Conservation (phyloP, 768 basidiomycete genomes). For the Hericium erinaceus region DNA sequence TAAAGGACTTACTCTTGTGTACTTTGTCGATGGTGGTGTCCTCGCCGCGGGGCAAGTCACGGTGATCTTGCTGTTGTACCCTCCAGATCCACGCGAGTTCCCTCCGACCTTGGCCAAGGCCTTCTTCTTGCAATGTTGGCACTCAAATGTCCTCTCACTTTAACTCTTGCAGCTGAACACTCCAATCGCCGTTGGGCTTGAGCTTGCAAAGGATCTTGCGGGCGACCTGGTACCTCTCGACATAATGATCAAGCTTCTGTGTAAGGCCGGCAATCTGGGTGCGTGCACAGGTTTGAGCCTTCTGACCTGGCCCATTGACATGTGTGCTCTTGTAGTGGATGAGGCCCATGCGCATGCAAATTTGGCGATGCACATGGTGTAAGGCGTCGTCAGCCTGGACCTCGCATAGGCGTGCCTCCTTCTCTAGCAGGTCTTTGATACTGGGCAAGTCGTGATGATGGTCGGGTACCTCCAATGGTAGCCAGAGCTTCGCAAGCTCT, state of each 20-base stretch:
- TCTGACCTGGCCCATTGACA: not conserved
- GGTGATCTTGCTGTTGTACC: not conserved
- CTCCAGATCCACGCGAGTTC: not conserved
- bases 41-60: not conserved
- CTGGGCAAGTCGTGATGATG: not conserved
- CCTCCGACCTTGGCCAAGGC: not conserved
- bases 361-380: not conserved
- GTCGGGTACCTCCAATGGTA: not conserved
- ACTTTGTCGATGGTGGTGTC: not conserved
- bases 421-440: not conserved
- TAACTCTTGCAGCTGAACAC: not conserved
- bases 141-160: not conserved
- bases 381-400: not conserved
- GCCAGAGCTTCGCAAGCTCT: not conserved
- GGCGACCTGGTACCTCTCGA: not conserved
- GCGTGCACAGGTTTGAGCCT: not conserved
- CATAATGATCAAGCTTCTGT: not conserved
- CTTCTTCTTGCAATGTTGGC: not conserved
- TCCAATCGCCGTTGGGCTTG: not conserved
- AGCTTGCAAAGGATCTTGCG: not conserved
- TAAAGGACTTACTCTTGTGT: not conserved
- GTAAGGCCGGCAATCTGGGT: not conserved
- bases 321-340: not conserved
- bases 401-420: not conserved
- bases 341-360: not conserved